A percentile compares a stretch with the other conserved stretches of the same genome.
Conservation (phyloP, 306 rosid genomes). For the Pyrus betulifolia region DNA sequence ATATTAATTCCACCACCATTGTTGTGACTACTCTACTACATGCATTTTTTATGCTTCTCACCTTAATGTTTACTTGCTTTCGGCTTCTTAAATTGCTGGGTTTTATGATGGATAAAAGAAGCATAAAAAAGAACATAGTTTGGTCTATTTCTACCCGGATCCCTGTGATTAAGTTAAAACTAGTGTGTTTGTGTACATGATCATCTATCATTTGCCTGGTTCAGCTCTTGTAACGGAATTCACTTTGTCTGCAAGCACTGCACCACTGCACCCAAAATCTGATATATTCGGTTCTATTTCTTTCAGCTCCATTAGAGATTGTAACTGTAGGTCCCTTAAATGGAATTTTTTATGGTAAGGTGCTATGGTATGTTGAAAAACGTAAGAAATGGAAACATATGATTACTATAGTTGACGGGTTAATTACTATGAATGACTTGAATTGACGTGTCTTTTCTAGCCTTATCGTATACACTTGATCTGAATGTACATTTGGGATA, state of each 20-base stretch:
- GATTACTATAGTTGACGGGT: neutral
- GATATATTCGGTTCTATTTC: neutral
- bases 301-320: neutral
- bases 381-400: neutral
- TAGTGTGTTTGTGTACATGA: neutral
- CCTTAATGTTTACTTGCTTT: neutral
- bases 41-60: neutral
- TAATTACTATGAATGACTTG: neutral
- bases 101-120: neutral
- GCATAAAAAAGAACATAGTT: neutral
- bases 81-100: neutral
- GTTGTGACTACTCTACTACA: neutral
- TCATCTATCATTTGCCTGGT: neutral
- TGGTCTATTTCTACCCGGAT: neutral
- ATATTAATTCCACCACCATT: neutral
- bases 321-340: neutral
- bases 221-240: neutral
- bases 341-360: neutral
- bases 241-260: neutral
- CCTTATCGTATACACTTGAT: neutral
- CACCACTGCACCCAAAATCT: neutral
- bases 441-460: neutral
- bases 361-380: neutral
- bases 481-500: neutral
- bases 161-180: neutral